A percentile compares a stretch with the other conserved stretches of the same genome.
phyloP scores from a whole-genome alignment of 257 asterid species.

The Cordia subcordata region DNA sequence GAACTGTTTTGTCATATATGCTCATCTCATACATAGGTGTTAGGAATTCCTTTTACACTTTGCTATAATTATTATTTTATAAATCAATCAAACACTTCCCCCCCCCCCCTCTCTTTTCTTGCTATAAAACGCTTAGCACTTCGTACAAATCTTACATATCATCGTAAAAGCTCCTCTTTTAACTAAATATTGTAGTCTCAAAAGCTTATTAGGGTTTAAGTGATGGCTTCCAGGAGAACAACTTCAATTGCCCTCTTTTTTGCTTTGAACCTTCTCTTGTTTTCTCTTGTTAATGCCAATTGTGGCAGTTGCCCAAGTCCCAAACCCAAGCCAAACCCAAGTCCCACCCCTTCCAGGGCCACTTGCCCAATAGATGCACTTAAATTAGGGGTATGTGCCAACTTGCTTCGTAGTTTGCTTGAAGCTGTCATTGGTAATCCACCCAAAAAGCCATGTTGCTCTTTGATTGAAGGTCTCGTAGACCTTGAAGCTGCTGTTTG shows the following conservation, averaged over 20 bases:
- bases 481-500: constrained; percentile 30
- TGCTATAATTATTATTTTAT: no score
- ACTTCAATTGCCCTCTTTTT: constrained; percentile 26
- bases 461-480: constrained; percentile 18
- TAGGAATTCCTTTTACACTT: no score
- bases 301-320: constrained; percentile 20
- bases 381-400: constrained; percentile 17
- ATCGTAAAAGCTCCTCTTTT: no score
- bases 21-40: no score
- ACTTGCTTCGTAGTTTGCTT: constrained; percentile 20
- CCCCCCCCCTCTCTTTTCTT: no score
- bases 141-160: background rate
- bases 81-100: no score
- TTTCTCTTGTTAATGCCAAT: constrained; percentile 32
- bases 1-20: no score
- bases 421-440: constrained; percentile 13
- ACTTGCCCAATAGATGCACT: constrained; percentile 23
- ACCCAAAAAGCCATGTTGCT: constrained; percentile 21
- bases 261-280: constrained; percentile 27
- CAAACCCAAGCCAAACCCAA: constrained; percentile 22
- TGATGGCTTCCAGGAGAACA: constrained; percentile 18
- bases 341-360: background rate
- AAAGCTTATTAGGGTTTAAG: background rate
- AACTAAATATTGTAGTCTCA: background rate
- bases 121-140: background rate